phyloP scores from a whole-genome alignment of 2,329 filamentous ascomycete species.

The Didymella exigua region DNA sequence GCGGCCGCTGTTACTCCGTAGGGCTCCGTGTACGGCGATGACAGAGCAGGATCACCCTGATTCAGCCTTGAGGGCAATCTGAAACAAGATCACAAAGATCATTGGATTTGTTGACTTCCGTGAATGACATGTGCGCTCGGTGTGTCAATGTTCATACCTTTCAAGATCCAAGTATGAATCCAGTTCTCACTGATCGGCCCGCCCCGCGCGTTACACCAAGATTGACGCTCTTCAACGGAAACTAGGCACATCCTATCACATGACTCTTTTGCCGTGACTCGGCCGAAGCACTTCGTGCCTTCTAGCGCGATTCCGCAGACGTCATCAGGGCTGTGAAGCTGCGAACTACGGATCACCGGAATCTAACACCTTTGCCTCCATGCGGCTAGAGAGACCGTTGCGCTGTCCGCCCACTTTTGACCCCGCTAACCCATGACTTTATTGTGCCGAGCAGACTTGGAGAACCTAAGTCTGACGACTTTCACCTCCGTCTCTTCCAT shows the following conservation, averaged over 20 bases:
- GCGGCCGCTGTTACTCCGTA: not conserved
- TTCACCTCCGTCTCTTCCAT: not conserved
- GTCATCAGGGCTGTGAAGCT: slow-evolving; percentile 27
- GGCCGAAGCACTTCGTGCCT: slow-evolving; percentile 19
- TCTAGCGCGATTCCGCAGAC: slow-evolving; percentile 39
- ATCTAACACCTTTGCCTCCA: slow-evolving; percentile 15
- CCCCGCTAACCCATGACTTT: slow-evolving; percentile 1
- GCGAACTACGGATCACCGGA: slow-evolving; percentile 27
- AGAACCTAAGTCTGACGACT: not conserved
- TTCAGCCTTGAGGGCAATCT: not conserved
- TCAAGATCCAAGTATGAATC: slow-evolving; percentile 28
- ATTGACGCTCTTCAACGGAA: slow-evolving; percentile 10
- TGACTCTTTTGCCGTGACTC: slow-evolving; percentile 23
- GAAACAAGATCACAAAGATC: not conserved
- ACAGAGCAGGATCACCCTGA: not conserved
- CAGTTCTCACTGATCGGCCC: slow-evolving; percentile 23
- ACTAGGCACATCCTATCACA: slow-evolving; percentile 19
- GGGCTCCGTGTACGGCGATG: not conserved
- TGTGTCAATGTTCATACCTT: not conserved
- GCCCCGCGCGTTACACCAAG: slow-evolving; percentile 25
- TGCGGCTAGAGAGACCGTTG: slow-evolving; percentile 20
- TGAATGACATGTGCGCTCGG: not conserved
- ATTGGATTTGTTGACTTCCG: not conserved
- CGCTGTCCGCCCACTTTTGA: not conserved
- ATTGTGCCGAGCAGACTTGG: slow-evolving; percentile 1